Conservation (phyloP, 2,329 filamentous ascomycete species). For the Cladosporium sp. region DNA sequence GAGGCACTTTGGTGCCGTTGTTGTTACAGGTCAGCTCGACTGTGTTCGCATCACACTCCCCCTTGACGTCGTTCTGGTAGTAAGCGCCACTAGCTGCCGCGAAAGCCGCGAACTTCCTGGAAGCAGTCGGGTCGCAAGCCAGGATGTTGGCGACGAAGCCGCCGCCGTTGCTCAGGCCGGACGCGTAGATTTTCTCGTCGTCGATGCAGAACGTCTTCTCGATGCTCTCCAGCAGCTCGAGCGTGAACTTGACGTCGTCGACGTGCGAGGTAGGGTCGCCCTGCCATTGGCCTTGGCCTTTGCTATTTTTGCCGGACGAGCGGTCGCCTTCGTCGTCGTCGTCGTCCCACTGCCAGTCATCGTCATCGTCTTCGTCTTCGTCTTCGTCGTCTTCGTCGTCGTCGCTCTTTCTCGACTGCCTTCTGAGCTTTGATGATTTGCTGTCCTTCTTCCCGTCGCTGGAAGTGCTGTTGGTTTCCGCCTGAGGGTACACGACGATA, state of each 20-base stretch:
- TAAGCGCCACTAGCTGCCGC: conserved; percentile 44
- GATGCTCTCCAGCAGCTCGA: conserved; percentile 39
- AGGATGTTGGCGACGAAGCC: conserved; percentile 42
- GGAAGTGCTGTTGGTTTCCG: conserved; percentile 21
- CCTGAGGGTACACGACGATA: conserved; percentile 44
- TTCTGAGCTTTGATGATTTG: not conserved
- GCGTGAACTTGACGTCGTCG: conserved; percentile 41
- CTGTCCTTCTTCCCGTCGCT: not conserved
- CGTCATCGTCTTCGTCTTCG: not conserved
- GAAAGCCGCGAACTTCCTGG: conserved; percentile 45
- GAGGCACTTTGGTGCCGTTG: conserved; percentile 28
- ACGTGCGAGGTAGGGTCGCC: conserved; percentile 37
- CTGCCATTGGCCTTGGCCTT: conserved; percentile 32
- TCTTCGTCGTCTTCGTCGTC: too few species aligned
- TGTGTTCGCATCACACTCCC: conserved; percentile 16
- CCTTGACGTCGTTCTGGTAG: conserved; percentile 28
- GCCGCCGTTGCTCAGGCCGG: conserved; percentile 52
- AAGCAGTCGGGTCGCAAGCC: conserved; percentile 41
- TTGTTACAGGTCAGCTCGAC: conserved; percentile 23
- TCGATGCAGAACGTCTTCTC: conserved; percentile 42
- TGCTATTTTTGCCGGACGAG: not conserved
- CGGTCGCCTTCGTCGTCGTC: not conserved
- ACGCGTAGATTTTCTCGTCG: conserved; percentile 38
- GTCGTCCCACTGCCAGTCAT: not conserved
- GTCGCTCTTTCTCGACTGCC: not conserved